A percentile compares a stretch with the other conserved stretches of the same genome.
These are phyloP conservation scores for Agrostemma githago DNA, from an alignment of 148 eudicot species.

Conservation along the genomic window DNA sequence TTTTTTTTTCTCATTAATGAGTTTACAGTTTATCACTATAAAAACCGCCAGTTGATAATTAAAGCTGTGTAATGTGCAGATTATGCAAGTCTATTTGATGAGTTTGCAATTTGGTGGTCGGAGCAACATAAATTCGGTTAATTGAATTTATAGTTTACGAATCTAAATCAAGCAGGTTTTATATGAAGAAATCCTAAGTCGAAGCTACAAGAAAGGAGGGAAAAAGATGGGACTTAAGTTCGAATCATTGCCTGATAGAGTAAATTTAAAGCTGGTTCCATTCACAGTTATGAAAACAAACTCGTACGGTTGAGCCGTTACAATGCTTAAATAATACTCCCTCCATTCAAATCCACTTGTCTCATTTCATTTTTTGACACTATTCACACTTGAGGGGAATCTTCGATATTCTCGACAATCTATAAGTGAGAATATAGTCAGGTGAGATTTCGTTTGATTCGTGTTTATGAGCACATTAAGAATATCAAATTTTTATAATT, in stretches of 20 bases:
- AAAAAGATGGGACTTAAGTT: background rate
- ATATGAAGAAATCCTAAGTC: background rate
- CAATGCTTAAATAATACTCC: background rate
- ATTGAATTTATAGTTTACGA: background rate
- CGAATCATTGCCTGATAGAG: background rate
- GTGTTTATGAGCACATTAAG: too few relatives aligned
- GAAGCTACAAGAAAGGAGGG: background rate
- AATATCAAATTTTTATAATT: too few relatives aligned
- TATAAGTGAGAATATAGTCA: too few relatives aligned
- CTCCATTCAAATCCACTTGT: too few relatives aligned
- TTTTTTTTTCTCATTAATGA: background rate
- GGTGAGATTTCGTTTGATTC: too few relatives aligned
- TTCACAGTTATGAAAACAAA: background rate
- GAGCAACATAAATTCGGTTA: background rate
- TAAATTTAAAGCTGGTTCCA: too few relatives aligned
- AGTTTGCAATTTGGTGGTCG: background rate
- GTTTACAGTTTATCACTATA: background rate
- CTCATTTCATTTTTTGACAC: too few relatives aligned
- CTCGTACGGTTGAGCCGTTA: conserved; percentile 10
- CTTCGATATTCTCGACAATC: too few relatives aligned
- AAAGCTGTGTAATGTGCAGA: background rate
- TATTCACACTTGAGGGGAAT: too few relatives aligned
- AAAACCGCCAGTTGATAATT: too few relatives aligned
- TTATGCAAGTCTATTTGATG: background rate
- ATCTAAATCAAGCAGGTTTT: background rate